Base-by-base conservation (phyloP, 371 early-diverging fungal species). In the Saksenaea vasiformis region DNA sequence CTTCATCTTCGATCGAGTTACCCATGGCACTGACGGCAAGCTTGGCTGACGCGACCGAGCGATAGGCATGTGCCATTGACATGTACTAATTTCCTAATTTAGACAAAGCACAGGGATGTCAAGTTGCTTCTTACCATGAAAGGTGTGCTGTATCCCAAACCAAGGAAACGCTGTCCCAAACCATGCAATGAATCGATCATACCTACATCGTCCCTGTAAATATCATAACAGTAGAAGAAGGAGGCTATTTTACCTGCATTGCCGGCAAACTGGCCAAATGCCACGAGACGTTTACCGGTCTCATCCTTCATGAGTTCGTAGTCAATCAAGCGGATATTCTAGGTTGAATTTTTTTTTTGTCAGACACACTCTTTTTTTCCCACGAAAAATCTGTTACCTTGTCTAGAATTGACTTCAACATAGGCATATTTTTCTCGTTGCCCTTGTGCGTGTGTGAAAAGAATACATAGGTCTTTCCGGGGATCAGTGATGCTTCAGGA, bases 371-470 rank as follows among this genome's bases (percentile, higher is more conserved):
- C n/a, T 39, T 39, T 35, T 28, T 47, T 69, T 65, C 69, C 62
- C 64, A 66, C 60, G 59, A 66, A 43, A 53, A 17, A 26, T 15
- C n/a, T 36, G 31, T 41, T 73, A 90, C 92, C 87, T 93, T 93
- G 77, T 96, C 96, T 31, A 98, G 82, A 36, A 96, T 82, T 37
- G 79, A 76, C 70, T 94, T 86, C 55, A 98, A 86, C 85, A 93
- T 88, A 19, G 92, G 90, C 95, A 95, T 95, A 73, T 98, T 98
- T 74, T 96, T 91, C 35, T 64, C 56, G 64, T 95, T 96, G 24
- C 95, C 98, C 79, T 98, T 98, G 83, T 96, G 97, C 0, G 98
- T 98, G 77, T 98, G 98, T 58, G 97, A 96, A 69, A 98, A 98
- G 79, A 93, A 91, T 24, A 96, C 44, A 75, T 96, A 98, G 0